These are phyloP conservation scores for Kodamaea sagamina DNA, from an alignment of 805 yeast species.

Conservation along the genomic window DNA sequence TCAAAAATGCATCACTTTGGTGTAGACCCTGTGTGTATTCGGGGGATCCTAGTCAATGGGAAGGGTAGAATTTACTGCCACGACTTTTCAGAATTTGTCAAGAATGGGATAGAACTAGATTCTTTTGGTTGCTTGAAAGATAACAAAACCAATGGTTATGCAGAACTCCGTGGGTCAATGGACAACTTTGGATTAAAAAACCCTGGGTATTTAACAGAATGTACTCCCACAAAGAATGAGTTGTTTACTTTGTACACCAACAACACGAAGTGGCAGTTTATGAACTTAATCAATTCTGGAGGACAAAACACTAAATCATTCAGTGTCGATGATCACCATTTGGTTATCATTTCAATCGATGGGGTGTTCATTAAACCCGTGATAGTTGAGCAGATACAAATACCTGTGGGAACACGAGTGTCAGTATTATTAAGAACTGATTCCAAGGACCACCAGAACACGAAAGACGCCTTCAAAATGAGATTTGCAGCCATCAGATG, in stretches of 20 bases:
- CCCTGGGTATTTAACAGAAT: slow-evolving; percentile 28
- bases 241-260: slow-evolving; percentile 24
- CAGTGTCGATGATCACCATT: slow-evolving; percentile 34
- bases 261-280: slow-evolving; percentile 24
- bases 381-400: slow-evolving; percentile 24
- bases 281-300: slow-evolving; percentile 35
- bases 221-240: slow-evolving; percentile 22
- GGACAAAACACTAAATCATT: slow-evolving; percentile 36
- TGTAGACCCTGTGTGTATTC: slow-evolving; percentile 36
- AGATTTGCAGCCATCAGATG: slow-evolving; percentile 30
- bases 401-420: slow-evolving; percentile 36
- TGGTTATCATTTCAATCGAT: slow-evolving; percentile 34
- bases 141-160: slow-evolving; percentile 17
- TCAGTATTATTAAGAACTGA: slow-evolving; percentile 29
- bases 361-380: slow-evolving; percentile 31
- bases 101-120: slow-evolving; percentile 14
- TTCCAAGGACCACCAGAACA: slow-evolving; percentile 10
- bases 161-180: slow-evolving; percentile 12
- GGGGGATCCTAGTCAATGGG: slow-evolving; percentile 32
- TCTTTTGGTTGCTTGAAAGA: slow-evolving; percentile 25
- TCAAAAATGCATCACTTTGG: slow-evolving; percentile 35
- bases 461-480: slow-evolving; percentile 23
- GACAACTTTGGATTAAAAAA: slow-evolving; percentile 22
- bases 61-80: slow-evolving; percentile 30
- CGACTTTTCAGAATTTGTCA: slow-evolving; percentile 13